These are phyloP conservation scores for Epichloe gansuensis DNA, from an alignment of 2,329 filamentous ascomycete species.

Conservation along the genomic window DNA sequence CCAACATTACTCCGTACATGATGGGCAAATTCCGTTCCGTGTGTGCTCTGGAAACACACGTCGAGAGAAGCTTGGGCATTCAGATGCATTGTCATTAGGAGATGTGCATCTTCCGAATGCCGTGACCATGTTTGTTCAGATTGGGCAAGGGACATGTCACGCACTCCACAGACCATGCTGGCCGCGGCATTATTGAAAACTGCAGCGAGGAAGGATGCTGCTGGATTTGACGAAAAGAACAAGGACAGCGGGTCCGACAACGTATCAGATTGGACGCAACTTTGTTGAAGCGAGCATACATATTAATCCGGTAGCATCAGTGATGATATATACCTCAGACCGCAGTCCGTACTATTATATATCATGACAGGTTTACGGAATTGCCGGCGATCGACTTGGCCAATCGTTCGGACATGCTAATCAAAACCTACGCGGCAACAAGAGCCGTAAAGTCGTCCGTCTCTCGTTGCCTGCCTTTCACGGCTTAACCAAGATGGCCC, in stretches of 20 bases:
- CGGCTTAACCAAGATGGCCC: neutral
- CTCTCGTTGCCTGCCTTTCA: neutral
- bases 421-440: too few relatives aligned
- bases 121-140: too few relatives aligned
- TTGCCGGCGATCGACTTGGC: too few relatives aligned
- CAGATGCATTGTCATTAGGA: neutral
- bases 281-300: too few relatives aligned
- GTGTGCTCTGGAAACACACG: neutral
- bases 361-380: too few relatives aligned
- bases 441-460: neutral
- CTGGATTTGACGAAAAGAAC: neutral
- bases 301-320: too few relatives aligned
- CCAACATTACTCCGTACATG: neutral
- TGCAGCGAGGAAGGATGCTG: neutral
- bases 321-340: too few relatives aligned
- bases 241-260: neutral
- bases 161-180: neutral
- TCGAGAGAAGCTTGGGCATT: neutral
- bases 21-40: neutral
- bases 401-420: too few relatives aligned
- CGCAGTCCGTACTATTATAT: too few relatives aligned
- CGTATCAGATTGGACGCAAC: neutral
- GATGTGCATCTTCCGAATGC: neutral
- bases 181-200: neutral
- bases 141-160: too few relatives aligned